These are phyloP conservation scores for Casuarina cunninghamiana DNA, from an alignment of 306 rosid genomes.

Conservation along the genomic window DNA sequence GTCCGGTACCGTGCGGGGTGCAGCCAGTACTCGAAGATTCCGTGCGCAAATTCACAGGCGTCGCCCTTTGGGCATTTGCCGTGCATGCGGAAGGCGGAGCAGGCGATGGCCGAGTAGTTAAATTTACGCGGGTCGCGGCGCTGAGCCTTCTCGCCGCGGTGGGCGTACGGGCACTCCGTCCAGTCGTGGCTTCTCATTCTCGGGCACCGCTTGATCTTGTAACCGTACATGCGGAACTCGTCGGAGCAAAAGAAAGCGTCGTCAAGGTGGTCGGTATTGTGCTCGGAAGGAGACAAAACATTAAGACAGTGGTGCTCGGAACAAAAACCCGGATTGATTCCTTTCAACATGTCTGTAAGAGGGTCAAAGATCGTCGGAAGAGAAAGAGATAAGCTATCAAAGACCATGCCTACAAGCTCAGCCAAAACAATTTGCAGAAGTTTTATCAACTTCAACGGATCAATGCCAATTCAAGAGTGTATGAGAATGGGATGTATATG, in stretches of 20 bases:
- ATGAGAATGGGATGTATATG: background rate
- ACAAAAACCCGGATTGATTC: constrained; percentile 3
- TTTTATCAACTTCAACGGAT: no score
- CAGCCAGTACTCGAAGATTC: constrained; percentile 62
- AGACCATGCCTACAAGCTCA: background rate
- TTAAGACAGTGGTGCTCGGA: background rate
- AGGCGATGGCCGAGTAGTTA: constrained; percentile 40
- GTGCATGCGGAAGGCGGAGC: constrained; percentile 37
- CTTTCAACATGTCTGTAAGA: constrained; percentile 9
- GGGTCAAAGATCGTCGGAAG: background rate
- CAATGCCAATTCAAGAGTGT: no score
- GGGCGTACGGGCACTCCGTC: constrained; percentile 61
- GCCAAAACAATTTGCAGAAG: no score
- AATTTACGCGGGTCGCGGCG: constrained; percentile 47
- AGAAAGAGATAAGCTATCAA: background rate
- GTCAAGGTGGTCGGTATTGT: constrained; percentile 16
- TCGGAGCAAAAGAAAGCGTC: constrained; percentile 38
- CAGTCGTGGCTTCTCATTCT: constrained; percentile 51
- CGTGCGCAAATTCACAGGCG: constrained; percentile 49
- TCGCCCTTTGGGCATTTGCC: constrained; percentile 44
- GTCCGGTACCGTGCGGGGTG: constrained; percentile 55
- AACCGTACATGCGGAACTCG: constrained; percentile 54
- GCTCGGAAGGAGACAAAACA: background rate
- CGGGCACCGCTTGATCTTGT: constrained; percentile 54
- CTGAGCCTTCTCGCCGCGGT: constrained; percentile 57